Conservation (phyloP, 768 basidiomycete genomes). For the Lepiota brunneoincarnata region DNA sequence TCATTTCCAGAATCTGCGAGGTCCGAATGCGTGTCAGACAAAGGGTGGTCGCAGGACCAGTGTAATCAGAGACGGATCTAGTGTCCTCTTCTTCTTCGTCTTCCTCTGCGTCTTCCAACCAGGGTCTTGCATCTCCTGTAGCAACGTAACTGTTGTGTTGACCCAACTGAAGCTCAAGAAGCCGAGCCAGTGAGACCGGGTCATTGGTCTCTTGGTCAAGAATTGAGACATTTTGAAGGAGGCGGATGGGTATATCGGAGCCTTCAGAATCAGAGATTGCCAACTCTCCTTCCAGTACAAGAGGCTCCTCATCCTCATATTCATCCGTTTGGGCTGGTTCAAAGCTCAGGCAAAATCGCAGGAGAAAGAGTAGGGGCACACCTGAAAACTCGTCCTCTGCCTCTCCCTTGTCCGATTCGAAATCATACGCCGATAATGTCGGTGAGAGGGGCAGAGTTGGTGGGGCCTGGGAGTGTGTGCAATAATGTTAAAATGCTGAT, state of each 20-base stretch:
- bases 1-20: slow-evolving; percentile 43
- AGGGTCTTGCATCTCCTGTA: slow-evolving; percentile 38
- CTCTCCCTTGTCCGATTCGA: not conserved
- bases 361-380: not conserved
- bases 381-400: not conserved
- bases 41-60: slow-evolving; percentile 2
- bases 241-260: slow-evolving; percentile 47
- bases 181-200: slow-evolving; percentile 37
- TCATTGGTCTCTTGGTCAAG: slow-evolving; percentile 38
- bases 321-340: slow-evolving; percentile 6
- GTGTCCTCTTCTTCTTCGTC: slow-evolving; percentile 26
- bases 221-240: slow-evolving; percentile 51
- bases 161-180: slow-evolving; percentile 32
- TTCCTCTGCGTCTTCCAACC: slow-evolving; percentile 32
- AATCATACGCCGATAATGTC: slow-evolving; percentile 20
- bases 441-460: slow-evolving; percentile 15
- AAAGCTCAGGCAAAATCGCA: slow-evolving; percentile 9
- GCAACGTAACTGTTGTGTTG: slow-evolving; percentile 26
- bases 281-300: slow-evolving; percentile 38
- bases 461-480: not conserved
- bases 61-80: slow-evolving; percentile 19
- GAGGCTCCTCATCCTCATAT: slow-evolving; percentile 37
- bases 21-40: slow-evolving; percentile 19
- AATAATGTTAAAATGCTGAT: not conserved
- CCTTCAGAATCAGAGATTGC: slow-evolving; percentile 34